Conservation (phyloP, 2,329 filamentous ascomycete genomes). For the Fusarium duplospermum region DNA sequence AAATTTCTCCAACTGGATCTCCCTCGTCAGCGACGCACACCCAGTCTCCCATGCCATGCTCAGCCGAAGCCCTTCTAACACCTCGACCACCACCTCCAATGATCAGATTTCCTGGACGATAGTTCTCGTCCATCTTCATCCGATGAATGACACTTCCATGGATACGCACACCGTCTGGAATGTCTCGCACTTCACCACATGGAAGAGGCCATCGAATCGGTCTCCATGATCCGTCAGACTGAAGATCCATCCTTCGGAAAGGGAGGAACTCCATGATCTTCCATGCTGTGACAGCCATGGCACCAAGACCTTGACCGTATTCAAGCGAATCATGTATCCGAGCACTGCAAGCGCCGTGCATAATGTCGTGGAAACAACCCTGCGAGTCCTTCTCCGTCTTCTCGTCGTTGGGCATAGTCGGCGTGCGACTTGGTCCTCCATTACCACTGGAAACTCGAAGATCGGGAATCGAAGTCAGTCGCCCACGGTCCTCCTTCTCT, state of each 20-base stretch:
- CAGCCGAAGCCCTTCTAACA: conserved; percentile 67
- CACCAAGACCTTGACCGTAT: conserved; percentile 69
- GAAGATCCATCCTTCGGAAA: conserved; percentile 83
- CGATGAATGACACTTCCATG: conserved; percentile 80
- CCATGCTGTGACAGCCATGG: conserved; percentile 72
- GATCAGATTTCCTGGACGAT: conserved; percentile 84
- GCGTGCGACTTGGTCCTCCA: conserved; percentile 34
- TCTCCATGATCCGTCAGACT: conserved; percentile 78
- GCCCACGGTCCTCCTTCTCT: conserved; percentile 2
- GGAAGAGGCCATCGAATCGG: conserved; percentile 85
- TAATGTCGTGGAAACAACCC: conserved; percentile 64
- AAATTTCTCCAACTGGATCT: conserved; percentile 76
- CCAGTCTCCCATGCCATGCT: conserved; percentile 79
- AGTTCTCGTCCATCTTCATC: conserved; percentile 71
- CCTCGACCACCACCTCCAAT: conserved; percentile 82
- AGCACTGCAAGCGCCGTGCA: conserved; percentile 67
- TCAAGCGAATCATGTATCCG: conserved; percentile 77
- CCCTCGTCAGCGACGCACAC: conserved; percentile 71
- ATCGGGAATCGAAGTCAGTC: conserved; percentile 44
- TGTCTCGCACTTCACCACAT: conserved; percentile 80
- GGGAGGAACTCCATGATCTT: conserved; percentile 85
- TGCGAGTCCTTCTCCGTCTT: conserved; percentile 38
- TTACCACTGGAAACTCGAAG: conserved; percentile 44
- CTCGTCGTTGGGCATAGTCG: conserved; percentile 36
- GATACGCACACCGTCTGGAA: conserved; percentile 76